Evolutionary conservation across 2,329 filamentous ascomycete genomes (phyloP), one percentile per base, ranked within the genome.

Genomic region (Botrytis sinoallii): DNA sequence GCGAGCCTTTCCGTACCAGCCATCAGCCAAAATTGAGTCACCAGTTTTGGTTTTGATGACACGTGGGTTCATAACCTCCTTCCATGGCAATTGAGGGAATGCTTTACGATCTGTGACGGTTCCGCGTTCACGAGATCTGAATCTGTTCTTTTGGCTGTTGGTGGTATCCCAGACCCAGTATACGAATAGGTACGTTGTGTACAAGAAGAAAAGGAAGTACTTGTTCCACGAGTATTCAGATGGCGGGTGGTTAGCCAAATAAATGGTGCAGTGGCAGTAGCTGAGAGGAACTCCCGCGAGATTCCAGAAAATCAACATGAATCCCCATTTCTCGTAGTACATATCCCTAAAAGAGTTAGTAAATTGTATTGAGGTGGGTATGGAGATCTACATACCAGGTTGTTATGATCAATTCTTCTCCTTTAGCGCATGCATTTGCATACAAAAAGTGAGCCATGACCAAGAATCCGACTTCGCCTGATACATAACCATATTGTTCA

Each of bases 221-320:
- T 87, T 89, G 80, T 93, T 93, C 91, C 92, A 95, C 71, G 86
- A 87, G 83, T 97, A 97, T 74, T 89, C 89, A 52, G 89, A 87
- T 0, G 95, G 76, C 92, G 79, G 84, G 82, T 97, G 94, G 83
- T 92, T 95, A 77, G 94, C 94, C 69, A 97, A 88, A 84, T 93
- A 97, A 79, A 97, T 90, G 67, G 93, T 95, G 88, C 93, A 96
- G 86, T 97, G 94, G 85, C 93, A 97, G 87, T 97, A 97, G 71
- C 91, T 94, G 68, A 97, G 87, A 16, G 94, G 94, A 40, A 97
- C 94, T 77, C 94, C 94, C 57, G 94, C 94, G 82, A 97, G 86
- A 84, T 97, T 97, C 94, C 94, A 97, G 89, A 97, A 97, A 83
- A 96, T 96, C 77, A 97, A 89, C 94, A 97, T 97, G 86, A 97